Evolutionary conservation across 371 early-diverging fungal genomes (phyloP), one percentile per base, ranked within the genome.

Genomic region (Rhizomucor miehei): DNA sequence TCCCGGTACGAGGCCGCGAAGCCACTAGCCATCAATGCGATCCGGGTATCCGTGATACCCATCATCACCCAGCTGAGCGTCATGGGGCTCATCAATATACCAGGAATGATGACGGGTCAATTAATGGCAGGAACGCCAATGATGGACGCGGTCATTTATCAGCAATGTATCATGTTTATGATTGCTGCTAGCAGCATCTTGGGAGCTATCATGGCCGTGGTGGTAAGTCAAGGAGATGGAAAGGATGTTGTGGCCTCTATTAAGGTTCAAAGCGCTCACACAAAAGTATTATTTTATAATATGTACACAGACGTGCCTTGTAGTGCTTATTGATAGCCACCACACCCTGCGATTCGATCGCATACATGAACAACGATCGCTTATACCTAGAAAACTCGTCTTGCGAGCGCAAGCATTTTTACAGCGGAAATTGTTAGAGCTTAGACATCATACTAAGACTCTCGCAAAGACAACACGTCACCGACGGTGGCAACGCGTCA

Each of bases 21-120:
- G 19, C 93, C 93, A 0, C 70, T 92, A 25, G 88, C 87, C 1
- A 67, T 83, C 1, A 89, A 90, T 16, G 81, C 91, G 2, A 82
- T 92, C 51, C 73, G 88, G 17, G 61, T 82, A 6, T 91, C 92
- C 19, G 66, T 93, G 64, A 52, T 92, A 40, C 95, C 95, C 1
- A 82, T 88, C 0, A 81, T 95, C 39, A 91, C 91, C 57, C 80
- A 84, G 17, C 86, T 93, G 84, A 80, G 89, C 57, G 86, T 91
- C 39, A 89, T 90, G 61, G 94, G 54, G 1, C 69, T 94, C 60
- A 89, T 94, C 34, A 89, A 91, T 37, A 94, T 94, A 47, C 94
- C 94, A 0, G 94, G 91, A 20, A 86, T 89, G 81, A 94, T 94
- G 94, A 89, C 89, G 0, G 94, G 94, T 46, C 92, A 91, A 63